phyloP scores from a whole-genome alignment of 2,329 filamentous ascomycete genomes.

The Aspergillus vadensis region DNA sequence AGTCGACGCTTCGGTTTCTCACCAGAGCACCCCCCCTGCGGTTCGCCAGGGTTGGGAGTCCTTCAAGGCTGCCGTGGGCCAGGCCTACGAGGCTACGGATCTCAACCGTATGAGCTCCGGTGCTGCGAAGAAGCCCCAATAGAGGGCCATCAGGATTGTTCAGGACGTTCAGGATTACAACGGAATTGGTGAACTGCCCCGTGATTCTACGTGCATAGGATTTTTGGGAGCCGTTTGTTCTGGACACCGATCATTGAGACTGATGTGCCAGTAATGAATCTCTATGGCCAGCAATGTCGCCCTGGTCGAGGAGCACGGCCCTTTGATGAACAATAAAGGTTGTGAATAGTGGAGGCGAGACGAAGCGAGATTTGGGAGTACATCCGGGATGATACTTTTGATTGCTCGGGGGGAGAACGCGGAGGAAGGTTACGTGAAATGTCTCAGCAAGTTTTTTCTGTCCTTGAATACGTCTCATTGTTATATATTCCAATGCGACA shows the following conservation, averaged over 20 bases:
- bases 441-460: constrained; percentile 6
- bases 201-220: neutral
- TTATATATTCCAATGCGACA: constrained; percentile 8
- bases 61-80: constrained; percentile 70
- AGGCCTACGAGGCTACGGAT: constrained; percentile 80
- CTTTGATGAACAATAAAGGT: constrained; percentile 5
- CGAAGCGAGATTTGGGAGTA: neutral
- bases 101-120: constrained; percentile 70
- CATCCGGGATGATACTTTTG: neutral
- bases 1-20: constrained; percentile 78
- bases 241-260: neutral
- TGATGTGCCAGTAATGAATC: constrained; percentile 11
- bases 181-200: constrained; percentile 5
- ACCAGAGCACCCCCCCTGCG: constrained; percentile 81
- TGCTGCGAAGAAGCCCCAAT: constrained; percentile 52
- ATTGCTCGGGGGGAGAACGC: neutral
- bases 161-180: constrained; percentile 2
- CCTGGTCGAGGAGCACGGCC: constrained; percentile 3
- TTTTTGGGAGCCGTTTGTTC: constrained; percentile 4
- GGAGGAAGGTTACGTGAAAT: neutral
- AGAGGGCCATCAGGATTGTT: constrained; percentile 22
- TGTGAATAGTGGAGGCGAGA: neutral
- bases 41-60: constrained; percentile 78
- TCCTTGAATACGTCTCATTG: constrained; percentile 1
- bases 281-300: neutral